These are phyloP conservation scores for Zalaria obscura DNA, from an alignment of 2,329 filamentous ascomycete genomes.

Conservation along the genomic window DNA sequence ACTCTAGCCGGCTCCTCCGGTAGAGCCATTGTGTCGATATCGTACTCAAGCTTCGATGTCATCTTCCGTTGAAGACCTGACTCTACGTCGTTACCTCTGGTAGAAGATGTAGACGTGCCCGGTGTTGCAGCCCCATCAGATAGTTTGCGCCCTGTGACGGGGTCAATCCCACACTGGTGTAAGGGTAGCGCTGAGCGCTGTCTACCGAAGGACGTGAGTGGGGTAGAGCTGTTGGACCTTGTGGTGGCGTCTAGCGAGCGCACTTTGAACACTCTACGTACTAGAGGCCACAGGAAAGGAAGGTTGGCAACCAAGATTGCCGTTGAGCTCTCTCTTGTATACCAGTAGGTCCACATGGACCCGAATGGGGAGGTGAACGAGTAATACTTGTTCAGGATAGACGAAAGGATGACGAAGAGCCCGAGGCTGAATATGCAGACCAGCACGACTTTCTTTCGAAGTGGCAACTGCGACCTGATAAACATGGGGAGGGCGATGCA, in stretches of 20 bases:
- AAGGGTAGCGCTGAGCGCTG: no score
- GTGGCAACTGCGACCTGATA: constrained; percentile 26
- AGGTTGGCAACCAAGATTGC: constrained; percentile 47
- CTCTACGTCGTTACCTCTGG: no score
- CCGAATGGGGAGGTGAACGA: constrained; percentile 44
- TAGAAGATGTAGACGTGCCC: no score
- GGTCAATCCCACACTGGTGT: no score
- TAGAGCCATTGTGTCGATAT: no score
- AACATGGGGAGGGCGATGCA: constrained; percentile 30
- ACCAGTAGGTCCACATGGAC: constrained; percentile 44
- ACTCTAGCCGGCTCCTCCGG: no score
- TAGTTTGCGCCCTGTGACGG: no score
- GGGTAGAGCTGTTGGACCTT: not conserved
- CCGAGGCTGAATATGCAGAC: constrained; percentile 43
- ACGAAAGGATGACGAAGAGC: constrained; percentile 40
- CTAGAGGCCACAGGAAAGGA: constrained; percentile 40
- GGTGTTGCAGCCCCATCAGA: no score
- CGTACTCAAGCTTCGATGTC: no score
- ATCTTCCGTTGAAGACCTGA: no score
- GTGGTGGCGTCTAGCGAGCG: constrained; percentile 4
- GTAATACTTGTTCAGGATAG: constrained; percentile 47
- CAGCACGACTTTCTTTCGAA: constrained; percentile 38
- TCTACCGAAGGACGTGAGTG: no score
- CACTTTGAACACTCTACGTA: constrained; percentile 5
- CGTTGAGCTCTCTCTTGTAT: constrained; percentile 44